Evolutionary conservation across 768 basidiomycete genomes (phyloP).

Genomic region (Cyclocybe cylindracea): DNA sequence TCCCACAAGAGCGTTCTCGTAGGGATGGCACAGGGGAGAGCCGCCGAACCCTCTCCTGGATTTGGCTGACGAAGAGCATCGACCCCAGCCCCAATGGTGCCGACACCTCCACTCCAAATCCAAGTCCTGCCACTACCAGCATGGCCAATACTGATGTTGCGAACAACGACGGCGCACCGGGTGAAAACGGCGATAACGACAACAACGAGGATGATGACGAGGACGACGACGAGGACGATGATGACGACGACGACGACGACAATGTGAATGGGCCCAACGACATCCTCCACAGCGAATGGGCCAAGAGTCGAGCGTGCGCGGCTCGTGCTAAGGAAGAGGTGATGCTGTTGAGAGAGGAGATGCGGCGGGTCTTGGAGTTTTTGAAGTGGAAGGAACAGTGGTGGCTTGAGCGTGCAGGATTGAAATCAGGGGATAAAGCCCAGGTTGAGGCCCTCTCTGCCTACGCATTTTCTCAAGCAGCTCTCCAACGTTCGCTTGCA

Average conservation of each 20-base stretch:
- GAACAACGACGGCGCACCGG: no score
- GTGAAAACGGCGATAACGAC: no score
- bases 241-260: no score
- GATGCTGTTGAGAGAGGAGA: neutral
- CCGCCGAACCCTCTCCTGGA: no score
- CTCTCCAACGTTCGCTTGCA: no score
- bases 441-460: neutral
- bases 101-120: no score
- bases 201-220: neutral
- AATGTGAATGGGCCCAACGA: neutral
- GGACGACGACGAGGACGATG: neutral
- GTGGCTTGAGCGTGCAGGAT: neutral
- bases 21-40: constrained; percentile 8
- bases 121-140: no score
- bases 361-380: neutral
- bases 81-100: no score
- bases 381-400: no score
- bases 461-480: neutral
- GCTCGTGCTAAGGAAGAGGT: neutral
- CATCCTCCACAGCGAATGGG: no score
- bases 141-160: no score
- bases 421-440: neutral
- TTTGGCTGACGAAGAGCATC: constrained; percentile 6
- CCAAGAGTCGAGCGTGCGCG: no score
- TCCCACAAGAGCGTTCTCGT: neutral